Evolutionary conservation across 352 stramenopile species (phyloP).

Genomic region (Globisporangium solare): DNA sequence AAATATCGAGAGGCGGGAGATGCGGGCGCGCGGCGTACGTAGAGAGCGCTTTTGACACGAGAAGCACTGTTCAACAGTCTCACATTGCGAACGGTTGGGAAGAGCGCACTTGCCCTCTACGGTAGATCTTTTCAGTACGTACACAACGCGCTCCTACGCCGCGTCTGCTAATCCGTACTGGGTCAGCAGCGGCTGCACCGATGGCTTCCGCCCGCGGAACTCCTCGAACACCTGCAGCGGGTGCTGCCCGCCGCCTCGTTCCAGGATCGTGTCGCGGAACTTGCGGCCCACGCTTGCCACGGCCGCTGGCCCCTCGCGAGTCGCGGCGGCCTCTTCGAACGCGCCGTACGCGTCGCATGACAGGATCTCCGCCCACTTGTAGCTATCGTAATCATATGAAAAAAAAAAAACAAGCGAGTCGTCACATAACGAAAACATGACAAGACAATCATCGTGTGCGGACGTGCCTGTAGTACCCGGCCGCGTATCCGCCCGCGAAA

Average conservation of each 20-base stretch:
- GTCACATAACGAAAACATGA: too few species aligned
- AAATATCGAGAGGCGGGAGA: neutral
- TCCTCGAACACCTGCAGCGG: constrained; percentile 92
- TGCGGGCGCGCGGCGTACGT: neutral
- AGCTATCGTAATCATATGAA: too few species aligned
- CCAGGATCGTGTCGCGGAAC: constrained; percentile 94
- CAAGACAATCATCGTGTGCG: constrained; percentile 6
- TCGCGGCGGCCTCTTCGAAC: constrained; percentile 90
- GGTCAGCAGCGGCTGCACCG: constrained; percentile 90
- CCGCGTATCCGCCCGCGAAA: constrained; percentile 97
- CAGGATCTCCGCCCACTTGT: constrained; percentile 98
- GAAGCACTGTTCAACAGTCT: too few species aligned
- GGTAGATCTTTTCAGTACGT: too few species aligned
- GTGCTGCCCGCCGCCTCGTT: constrained; percentile 81
- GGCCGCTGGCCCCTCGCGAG: constrained; percentile 31
- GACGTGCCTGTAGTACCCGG: constrained; percentile 93
- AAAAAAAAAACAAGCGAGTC: too few species aligned
- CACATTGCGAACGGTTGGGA: too few species aligned
- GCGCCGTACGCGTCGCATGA: constrained; percentile 96
- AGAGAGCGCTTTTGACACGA: too few species aligned
- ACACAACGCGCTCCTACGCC: too few species aligned
- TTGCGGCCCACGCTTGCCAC: constrained; percentile 79
- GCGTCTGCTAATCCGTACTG: constrained; percentile 87
- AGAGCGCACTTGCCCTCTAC: too few species aligned
- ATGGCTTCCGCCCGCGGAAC: constrained; percentile 95